Conservation (phyloP, 2,329 filamentous ascomycete species). For the Hypoxylon rubiginosum region DNA sequence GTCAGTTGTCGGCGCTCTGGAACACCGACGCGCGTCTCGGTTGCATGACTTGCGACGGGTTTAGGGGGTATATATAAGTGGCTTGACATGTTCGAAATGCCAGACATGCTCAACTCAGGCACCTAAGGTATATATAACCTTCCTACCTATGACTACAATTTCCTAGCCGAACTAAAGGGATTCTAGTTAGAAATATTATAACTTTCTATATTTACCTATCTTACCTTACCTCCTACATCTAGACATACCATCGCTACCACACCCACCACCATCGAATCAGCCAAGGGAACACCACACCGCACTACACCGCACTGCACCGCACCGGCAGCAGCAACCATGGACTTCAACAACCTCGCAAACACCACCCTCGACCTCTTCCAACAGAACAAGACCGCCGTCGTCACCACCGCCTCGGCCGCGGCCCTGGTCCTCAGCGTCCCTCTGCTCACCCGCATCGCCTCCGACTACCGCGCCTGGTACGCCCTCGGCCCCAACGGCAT, state of each 20-base stretch:
- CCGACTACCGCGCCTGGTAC: constrained; percentile 56
- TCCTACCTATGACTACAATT: too few relatives aligned
- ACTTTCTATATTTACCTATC: too few relatives aligned
- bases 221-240: neutral
- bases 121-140: too few relatives aligned
- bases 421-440: constrained; percentile 25
- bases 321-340: too few relatives aligned
- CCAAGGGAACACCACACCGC: too few relatives aligned
- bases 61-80: neutral
- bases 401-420: constrained; percentile 7
- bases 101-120: neutral
- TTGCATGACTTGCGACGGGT: neutral
- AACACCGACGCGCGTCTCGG: neutral
- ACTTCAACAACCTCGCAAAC: constrained; percentile 15
- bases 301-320: neutral
- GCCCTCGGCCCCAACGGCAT: constrained; percentile 59
- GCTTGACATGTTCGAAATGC: neutral
- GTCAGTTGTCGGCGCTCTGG: neutral
- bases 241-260: neutral
- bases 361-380: constrained; percentile 10
- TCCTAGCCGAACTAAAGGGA: neutral
- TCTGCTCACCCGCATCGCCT: constrained; percentile 39
- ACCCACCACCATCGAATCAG: neutral
- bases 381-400: constrained; percentile 19
- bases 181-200: too few relatives aligned